A percentile compares a stretch with the other conserved stretches of the same genome.
phyloP scores from a whole-genome alignment of 2,329 filamentous ascomycete species.

The Aureobasidium pullulans region DNA sequence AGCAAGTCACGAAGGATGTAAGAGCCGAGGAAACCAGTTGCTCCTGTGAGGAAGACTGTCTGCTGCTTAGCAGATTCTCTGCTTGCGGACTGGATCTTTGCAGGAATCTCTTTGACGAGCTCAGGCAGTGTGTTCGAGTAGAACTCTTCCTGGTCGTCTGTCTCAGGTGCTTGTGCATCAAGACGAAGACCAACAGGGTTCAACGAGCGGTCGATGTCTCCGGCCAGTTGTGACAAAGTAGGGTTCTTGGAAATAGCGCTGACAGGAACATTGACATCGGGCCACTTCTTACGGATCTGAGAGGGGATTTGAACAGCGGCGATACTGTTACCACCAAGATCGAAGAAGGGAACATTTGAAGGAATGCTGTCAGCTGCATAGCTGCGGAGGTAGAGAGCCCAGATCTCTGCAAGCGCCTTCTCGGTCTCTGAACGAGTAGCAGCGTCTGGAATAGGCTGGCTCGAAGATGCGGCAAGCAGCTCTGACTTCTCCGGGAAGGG shows the following conservation, averaged over 20 bases:
- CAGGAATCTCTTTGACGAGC: conserved; percentile 44
- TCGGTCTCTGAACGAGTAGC: conserved; percentile 52
- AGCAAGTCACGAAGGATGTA: conserved; percentile 73
- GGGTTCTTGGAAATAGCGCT: conserved; percentile 62
- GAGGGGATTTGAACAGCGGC: conserved; percentile 76
- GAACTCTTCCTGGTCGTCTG: conserved; percentile 40
- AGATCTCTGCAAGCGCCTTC: conserved; percentile 60
- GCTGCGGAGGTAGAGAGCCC: conserved; percentile 62
- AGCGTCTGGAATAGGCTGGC: conserved; percentile 34
- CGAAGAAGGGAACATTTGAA: conserved; percentile 62
- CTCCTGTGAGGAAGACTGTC: conserved; percentile 77
- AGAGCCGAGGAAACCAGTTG: conserved; percentile 81
- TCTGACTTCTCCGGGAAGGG: conserved; percentile 73
- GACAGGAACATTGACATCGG: conserved; percentile 61
- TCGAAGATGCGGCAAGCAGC: conserved; percentile 46
- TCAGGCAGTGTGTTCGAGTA: conserved; percentile 49
- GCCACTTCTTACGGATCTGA: conserved; percentile 55
- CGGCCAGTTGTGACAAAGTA: conserved; percentile 51
- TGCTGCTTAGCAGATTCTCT: conserved; percentile 28
- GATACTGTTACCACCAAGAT: conserved; percentile 72
- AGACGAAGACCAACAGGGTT: conserved; percentile 42
- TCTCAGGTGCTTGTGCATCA: conserved; percentile 33
- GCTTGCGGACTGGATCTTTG: conserved; percentile 22
- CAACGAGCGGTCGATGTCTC: conserved; percentile 43
- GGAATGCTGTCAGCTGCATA: conserved; percentile 61